These are phyloP conservation scores for Hyphopichia buzzinii DNA, from an alignment of 1,139 yeast species.

Conservation along the genomic window DNA sequence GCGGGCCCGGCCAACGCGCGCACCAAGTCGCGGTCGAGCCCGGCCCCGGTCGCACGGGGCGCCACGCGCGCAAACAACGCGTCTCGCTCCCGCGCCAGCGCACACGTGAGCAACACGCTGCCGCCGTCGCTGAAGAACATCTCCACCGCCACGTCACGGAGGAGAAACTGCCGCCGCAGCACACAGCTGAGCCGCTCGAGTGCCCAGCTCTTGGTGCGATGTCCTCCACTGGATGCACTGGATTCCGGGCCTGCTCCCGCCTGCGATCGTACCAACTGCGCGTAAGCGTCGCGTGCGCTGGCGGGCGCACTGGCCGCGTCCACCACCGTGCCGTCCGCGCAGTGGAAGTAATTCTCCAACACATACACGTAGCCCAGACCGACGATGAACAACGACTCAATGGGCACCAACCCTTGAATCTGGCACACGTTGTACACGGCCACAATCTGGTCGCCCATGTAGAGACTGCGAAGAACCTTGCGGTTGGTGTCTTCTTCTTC, in stretches of 20 bases:
- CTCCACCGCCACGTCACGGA: conserved; percentile 78
- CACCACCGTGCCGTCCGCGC: conserved; percentile 58
- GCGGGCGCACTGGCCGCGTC: conserved; percentile 66
- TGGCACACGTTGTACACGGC: conserved; percentile 76
- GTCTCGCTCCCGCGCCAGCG: conserved; percentile 53
- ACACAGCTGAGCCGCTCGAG: conserved; percentile 56
- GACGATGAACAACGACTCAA: conserved; percentile 69
- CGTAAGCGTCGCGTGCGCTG: conserved; percentile 61
- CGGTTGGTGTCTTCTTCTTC: conserved; percentile 66
- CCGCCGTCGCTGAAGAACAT: conserved; percentile 72
- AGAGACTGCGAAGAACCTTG: conserved; percentile 65
- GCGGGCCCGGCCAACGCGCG: conserved; percentile 48
- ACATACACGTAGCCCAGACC: conserved; percentile 65
- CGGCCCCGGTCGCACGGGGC: conserved; percentile 44
- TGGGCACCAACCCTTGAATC: conserved; percentile 67
- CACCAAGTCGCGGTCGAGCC: conserved; percentile 50
- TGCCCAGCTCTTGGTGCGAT: conserved; percentile 55
- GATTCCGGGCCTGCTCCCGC: neutral
- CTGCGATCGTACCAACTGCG: conserved; percentile 52
- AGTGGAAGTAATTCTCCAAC: conserved; percentile 66
- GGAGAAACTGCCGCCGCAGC: conserved; percentile 68
- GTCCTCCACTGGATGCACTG: conserved; percentile 24
- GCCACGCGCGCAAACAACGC: conserved; percentile 48
- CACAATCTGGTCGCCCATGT: conserved; percentile 66
- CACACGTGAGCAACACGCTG: conserved; percentile 60